Evolutionary conservation across 1,284 basidiomycete genomes (phyloP).

Genomic region (Irpex sp.): DNA sequence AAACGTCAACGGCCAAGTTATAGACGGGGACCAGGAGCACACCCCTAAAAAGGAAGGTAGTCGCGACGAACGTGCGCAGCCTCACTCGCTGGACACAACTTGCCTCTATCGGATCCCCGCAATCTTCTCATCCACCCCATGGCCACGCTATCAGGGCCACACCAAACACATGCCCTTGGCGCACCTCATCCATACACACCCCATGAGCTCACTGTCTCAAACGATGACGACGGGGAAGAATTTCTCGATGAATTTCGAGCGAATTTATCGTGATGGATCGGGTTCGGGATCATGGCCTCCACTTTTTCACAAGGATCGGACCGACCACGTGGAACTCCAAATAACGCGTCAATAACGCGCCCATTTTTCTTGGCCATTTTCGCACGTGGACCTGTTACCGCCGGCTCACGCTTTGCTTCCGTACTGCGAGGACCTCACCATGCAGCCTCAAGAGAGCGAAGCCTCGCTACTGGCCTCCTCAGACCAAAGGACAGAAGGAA

Average conservation of each 20-base stretch:
- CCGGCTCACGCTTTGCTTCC: background rate
- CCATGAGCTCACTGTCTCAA: background rate
- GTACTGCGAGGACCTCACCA: background rate
- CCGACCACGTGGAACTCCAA: slow-evolving; percentile 5
- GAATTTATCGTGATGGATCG: background rate
- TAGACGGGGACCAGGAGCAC: slow-evolving; percentile 11
- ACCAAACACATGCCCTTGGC: background rate
- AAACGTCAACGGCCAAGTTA: slow-evolving; percentile 2
- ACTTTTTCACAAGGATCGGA: background rate
- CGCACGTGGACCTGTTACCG: background rate
- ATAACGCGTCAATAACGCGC: slow-evolving; percentile 12
- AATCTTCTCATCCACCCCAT: background rate
- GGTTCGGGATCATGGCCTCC: background rate
- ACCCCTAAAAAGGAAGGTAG: slow-evolving; percentile 17
- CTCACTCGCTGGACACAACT: slow-evolving; percentile 16
- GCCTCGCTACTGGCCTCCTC: background rate
- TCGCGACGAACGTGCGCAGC: slow-evolving; percentile 28
- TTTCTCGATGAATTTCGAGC: background rate
- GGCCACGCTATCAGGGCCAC: background rate
- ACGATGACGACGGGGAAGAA: background rate
- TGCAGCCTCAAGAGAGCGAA: background rate
- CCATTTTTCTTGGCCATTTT: background rate
- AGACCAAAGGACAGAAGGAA: no score
- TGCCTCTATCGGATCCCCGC: background rate
- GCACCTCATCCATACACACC: background rate